Evolutionary conservation across 148 eudicot genomes (phyloP).

Genomic region (Polygonum aviculare): DNA sequence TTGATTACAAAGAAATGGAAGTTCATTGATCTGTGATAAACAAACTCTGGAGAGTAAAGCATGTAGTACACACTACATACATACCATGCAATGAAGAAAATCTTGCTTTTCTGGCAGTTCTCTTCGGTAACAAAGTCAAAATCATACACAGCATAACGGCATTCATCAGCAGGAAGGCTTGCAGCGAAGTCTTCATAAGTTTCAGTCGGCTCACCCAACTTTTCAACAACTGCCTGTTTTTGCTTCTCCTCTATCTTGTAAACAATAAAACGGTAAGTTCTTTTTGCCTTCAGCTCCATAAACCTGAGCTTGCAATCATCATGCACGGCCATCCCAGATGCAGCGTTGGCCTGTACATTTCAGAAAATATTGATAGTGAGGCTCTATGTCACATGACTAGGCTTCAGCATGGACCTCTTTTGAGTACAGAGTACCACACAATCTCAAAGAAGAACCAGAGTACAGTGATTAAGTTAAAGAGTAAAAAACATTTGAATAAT

Average conservation of each 20-base stretch:
- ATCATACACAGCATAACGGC: conserved; percentile 11
- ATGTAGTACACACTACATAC: not conserved
- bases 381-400: not conserved
- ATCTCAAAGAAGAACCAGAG: not conserved
- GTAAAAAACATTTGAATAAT: not conserved
- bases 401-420: not conserved
- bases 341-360: conserved; percentile 8
- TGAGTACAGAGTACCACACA: not conserved
- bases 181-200: conserved; percentile 8
- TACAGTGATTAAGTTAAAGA: not conserved
- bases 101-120: conserved; percentile 13
- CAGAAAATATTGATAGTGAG: not conserved
- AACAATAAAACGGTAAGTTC: conserved; percentile 5
- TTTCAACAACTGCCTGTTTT: conserved; percentile 8
- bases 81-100: conserved; percentile 12
- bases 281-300: conserved; percentile 7
- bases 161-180: conserved; percentile 14
- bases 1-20: not conserved
- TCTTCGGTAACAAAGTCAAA: conserved; percentile 11
- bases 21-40: not conserved
- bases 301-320: conserved; percentile 13
- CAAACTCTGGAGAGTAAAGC: not conserved
- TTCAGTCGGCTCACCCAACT: conserved; percentile 10
- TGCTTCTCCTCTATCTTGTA: conserved; percentile 13
- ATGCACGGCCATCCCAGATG: conserved; percentile 13